These are phyloP conservation scores for Aspergillus calidoustus DNA, from an alignment of 2,329 filamentous ascomycete species.

Conservation along the genomic window DNA sequence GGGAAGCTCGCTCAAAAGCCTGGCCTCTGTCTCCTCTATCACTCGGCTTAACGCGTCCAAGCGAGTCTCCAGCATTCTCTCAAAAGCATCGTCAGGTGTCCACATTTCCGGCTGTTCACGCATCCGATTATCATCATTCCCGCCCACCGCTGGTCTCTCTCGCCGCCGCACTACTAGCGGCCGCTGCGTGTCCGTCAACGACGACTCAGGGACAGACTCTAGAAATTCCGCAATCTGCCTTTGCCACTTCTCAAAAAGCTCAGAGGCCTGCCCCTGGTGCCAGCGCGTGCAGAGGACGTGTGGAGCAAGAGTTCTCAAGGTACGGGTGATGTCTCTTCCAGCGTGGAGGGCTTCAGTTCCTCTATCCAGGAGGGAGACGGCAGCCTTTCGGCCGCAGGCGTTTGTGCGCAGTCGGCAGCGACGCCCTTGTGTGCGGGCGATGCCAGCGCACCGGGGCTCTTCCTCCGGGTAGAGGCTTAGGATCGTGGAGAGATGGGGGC, in stretches of 20 bases:
- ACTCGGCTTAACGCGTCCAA: too few relatives aligned
- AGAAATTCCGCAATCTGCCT: constrained; percentile 1
- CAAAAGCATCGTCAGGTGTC: too few relatives aligned
- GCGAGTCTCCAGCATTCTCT: too few relatives aligned
- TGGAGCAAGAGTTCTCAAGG: constrained; percentile 28
- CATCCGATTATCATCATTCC: too few relatives aligned
- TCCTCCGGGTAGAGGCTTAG: constrained; percentile 25
- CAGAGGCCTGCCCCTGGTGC: constrained; percentile 26
- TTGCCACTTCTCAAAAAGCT: constrained; percentile 19
- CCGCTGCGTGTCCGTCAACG: too few relatives aligned
- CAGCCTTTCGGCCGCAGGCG: constrained; percentile 15
- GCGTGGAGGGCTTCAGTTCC: constrained; percentile 21
- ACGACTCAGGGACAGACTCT: not conserved
- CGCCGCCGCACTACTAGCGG: not conserved
- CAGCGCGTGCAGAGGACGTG: constrained; percentile 25
- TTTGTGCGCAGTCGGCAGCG: constrained; percentile 23
- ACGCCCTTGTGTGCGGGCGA: constrained; percentile 21
- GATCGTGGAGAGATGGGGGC: constrained; percentile 22
- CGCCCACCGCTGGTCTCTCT: too few relatives aligned
- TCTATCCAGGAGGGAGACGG: constrained; percentile 20
- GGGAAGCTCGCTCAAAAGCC: too few relatives aligned
- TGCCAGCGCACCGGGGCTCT: constrained; percentile 27
- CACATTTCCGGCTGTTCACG: too few relatives aligned
- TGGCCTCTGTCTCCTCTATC: too few relatives aligned
- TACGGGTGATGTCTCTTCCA: constrained; percentile 18